A percentile compares a stretch with the other conserved stretches of the same genome.
Evolutionary conservation across 352 stramenopile species (phyloP).

Genomic region (Pythium insidiosum): DNA sequence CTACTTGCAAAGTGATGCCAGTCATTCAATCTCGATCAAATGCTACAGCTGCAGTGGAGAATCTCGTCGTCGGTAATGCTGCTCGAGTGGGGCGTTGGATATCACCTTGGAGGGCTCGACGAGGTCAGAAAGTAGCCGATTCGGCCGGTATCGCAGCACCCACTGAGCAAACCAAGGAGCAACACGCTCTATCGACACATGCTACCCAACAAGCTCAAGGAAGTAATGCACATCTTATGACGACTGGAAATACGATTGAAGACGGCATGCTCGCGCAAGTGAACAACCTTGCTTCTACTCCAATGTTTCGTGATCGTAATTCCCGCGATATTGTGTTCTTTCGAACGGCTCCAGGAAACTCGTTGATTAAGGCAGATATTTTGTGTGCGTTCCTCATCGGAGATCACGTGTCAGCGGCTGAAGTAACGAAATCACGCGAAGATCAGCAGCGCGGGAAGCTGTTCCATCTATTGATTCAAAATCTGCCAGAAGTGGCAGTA

Average conservation of each 20-base stretch:
- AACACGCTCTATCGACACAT: no score
- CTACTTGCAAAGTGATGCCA: conserved; percentile 51
- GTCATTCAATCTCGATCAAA: conserved; percentile 39
- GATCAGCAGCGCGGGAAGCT: conserved; percentile 54
- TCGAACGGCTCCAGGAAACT: conserved; percentile 45
- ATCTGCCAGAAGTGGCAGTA: conserved; percentile 45
- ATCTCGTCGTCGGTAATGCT: conserved; percentile 1
- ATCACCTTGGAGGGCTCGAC: conserved; percentile 6
- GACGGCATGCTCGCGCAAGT: conserved; percentile 40
- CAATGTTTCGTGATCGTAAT: conserved; percentile 41
- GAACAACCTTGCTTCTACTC: conserved; percentile 35
- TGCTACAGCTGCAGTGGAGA: conserved; percentile 4
- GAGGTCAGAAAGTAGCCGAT: conserved; percentile 7
- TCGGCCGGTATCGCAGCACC: background rate
- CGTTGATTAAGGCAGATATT: conserved; percentile 46
- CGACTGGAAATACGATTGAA: conserved; percentile 15
- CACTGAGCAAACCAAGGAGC: no score
- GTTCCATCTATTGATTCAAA: conserved; percentile 69
- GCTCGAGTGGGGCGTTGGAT: conserved; percentile 8
- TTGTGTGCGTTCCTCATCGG: conserved; percentile 53
- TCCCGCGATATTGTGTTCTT: conserved; percentile 68
- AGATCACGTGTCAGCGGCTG: conserved; percentile 40
- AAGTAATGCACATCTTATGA: no score
- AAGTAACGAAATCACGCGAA: conserved; percentile 42
- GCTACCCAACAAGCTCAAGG: no score